Evolutionary conservation across 129 eudicot species (phyloP).

Genomic region (carrot (Daucus carota)): DH1_v3.0 NC_030381.2:43540001-43540500

Average conservation of each 20-base stretch:
- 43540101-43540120: constrained; percentile 76
- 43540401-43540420: background rate
- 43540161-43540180: constrained; percentile 1
- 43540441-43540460: background rate
- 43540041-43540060: constrained; percentile 56
- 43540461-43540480: background rate
- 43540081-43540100: constrained; percentile 67
- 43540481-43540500: no score
- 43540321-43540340: background rate
- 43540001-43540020: background rate
- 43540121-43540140: constrained; percentile 60
- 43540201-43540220: background rate
- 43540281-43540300: background rate
- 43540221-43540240: background rate
- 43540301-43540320: background rate
- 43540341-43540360: constrained; percentile 21
- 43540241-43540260: constrained; percentile 15
- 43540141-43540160: background rate
- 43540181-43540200: constrained; percentile 1
- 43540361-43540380: background rate
- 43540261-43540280: constrained; percentile 35
- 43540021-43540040: background rate
- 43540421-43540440: background rate
- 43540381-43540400: background rate
- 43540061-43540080: constrained; percentile 76